Evolutionary conservation across 139 green algal species (phyloP).

Genomic region (Mesotaenium endlicherianum): DNA sequence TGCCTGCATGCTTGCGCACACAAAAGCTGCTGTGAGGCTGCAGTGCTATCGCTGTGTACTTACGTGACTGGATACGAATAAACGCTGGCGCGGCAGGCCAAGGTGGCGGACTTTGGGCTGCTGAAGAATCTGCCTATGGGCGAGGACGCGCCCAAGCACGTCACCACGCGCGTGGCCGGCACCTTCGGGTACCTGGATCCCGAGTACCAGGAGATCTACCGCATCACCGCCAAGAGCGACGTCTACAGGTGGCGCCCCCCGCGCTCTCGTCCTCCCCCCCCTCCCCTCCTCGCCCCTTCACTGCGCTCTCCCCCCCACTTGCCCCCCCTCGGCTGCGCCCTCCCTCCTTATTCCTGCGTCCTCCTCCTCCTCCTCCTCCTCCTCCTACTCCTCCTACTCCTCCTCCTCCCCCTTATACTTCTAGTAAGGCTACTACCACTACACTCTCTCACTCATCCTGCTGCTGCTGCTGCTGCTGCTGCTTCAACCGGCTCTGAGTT

Average conservation of each 20-base stretch:
- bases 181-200: slow-evolving; percentile 42
- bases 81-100: neutral
- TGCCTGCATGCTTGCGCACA: neutral
- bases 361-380: too few species aligned
- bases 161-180: slow-evolving; percentile 34
- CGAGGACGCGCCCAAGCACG: neutral
- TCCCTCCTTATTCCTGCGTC: too few species aligned
- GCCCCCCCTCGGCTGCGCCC: too few species aligned
- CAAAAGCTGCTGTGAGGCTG: neutral
- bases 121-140: slow-evolving; percentile 11
- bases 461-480: too few species aligned
- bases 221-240: slow-evolving; percentile 28
- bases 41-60: neutral
- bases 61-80: neutral
- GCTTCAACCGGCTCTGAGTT: too few species aligned
- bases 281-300: too few species aligned
- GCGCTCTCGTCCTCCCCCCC: too few species aligned
- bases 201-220: slow-evolving; percentile 32
- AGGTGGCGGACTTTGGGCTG: slow-evolving; percentile 38
- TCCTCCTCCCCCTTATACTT: too few species aligned
- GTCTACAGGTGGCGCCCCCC: slow-evolving; percentile 15
- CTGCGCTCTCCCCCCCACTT: too few species aligned
- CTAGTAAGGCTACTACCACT: too few species aligned
- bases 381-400: too few species aligned
- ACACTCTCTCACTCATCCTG: too few species aligned